These are phyloP conservation scores for Solanum ossicruentum DNA, from an alignment of 257 asterid genomes.

Conservation along the genomic window DNA sequence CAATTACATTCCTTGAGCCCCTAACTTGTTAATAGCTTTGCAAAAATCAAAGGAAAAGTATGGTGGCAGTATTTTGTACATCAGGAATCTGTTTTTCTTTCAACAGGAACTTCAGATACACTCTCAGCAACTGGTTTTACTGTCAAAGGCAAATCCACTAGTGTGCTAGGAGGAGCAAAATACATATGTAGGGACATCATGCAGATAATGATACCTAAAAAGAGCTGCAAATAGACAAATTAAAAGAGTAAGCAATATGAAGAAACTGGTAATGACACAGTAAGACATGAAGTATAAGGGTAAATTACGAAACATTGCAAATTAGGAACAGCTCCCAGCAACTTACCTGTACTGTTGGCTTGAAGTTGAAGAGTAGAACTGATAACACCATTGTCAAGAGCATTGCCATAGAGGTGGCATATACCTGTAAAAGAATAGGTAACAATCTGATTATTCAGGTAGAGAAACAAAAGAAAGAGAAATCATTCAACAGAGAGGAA, in stretches of 20 bases:
- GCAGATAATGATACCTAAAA: constrained; percentile 78
- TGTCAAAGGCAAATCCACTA: constrained; percentile 57
- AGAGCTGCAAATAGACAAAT: constrained; percentile 46
- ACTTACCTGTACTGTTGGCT: constrained; percentile 79
- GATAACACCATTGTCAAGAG: constrained; percentile 77
- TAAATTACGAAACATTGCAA: neutral
- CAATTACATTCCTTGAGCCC: neutral
- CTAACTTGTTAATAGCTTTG: neutral
- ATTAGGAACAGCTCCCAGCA: neutral
- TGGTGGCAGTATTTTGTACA: neutral
- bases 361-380: constrained; percentile 72
- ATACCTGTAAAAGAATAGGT: constrained; percentile 39
- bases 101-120: constrained; percentile 43
- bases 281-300: neutral
- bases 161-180: constrained; percentile 81
- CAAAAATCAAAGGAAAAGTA: neutral
- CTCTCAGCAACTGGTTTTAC: constrained; percentile 43
- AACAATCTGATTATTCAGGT: neutral
- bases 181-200: constrained; percentile 98
- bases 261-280: neutral
- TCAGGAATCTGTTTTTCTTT: constrained; percentile 49
- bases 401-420: constrained; percentile 98
- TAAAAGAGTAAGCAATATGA: neutral
- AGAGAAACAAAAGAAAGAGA: neutral
- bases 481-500: neutral